These are phyloP conservation scores for Imleria badia DNA, from an alignment of 768 basidiomycete species.

Conservation along the genomic window DNA sequence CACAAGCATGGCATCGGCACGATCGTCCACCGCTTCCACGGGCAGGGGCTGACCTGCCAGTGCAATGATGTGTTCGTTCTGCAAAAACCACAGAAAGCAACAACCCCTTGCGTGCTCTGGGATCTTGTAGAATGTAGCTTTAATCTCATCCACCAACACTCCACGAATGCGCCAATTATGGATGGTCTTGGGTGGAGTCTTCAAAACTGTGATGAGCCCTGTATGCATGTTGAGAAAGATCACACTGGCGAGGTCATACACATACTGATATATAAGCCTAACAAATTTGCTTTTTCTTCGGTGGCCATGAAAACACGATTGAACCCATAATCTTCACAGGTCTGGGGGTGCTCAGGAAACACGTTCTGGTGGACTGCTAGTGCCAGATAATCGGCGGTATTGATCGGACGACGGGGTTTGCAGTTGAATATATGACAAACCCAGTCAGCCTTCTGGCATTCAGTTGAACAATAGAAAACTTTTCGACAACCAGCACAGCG, in stretches of 20 bases:
- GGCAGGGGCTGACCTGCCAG: neutral
- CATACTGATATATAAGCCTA: slow-evolving; percentile 1
- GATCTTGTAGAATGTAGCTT: neutral
- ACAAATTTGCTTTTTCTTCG: neutral
- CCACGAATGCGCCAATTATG: slow-evolving; percentile 4
- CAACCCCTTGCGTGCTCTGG: neutral
- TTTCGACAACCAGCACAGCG: slow-evolving; percentile 1
- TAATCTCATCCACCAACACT: slow-evolving; percentile 1
- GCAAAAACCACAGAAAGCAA: slow-evolving; percentile 1
- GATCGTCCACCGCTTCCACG: neutral
- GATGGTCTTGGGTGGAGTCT: neutral
- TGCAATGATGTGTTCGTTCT: slow-evolving; percentile 4
- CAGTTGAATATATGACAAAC: slow-evolving; percentile 4
- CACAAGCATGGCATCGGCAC: neutral
- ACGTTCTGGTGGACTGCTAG: neutral
- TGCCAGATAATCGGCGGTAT: slow-evolving; percentile 1
- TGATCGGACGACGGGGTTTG: slow-evolving; percentile 2
- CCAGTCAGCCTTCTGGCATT: neutral
- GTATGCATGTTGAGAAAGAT: neutral
- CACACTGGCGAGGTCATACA: neutral
- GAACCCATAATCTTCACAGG: slow-evolving; percentile 3
- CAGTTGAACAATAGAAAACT: slow-evolving; percentile 1
- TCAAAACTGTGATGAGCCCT: neutral
- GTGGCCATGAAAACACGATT: too few species aligned
- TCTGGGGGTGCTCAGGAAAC: neutral